Evolutionary conservation across 768 basidiomycete genomes (phyloP).

Genomic region (Lactifluus piperatus): DNA sequence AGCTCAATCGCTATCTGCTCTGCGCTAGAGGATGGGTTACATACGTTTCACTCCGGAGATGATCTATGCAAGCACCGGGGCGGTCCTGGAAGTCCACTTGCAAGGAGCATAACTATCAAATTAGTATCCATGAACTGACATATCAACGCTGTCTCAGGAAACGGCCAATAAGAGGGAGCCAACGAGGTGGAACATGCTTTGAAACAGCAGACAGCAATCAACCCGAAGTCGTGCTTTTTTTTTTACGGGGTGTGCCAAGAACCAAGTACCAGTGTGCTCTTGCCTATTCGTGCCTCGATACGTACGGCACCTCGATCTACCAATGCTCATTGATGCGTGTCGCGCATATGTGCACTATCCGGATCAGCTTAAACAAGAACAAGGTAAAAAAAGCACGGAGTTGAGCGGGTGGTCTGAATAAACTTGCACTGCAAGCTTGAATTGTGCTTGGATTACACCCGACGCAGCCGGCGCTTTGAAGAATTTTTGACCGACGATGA

Average conservation of each 20-base stretch:
- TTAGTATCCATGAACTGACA: not conserved
- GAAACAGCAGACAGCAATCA: not conserved
- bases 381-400: not conserved
- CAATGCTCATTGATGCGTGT: not conserved
- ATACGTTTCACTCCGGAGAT: not conserved
- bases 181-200: not conserved
- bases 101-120: not conserved
- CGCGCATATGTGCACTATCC: not conserved
- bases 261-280: not conserved
- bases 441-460: not conserved
- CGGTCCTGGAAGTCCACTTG: not conserved
- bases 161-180: not conserved
- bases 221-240: not conserved
- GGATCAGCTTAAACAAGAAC: conserved; percentile 2
- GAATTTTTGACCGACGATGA: not conserved
- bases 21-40: not conserved
- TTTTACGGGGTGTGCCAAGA: not conserved
- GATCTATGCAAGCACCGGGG: not conserved
- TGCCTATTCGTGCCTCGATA: not conserved
- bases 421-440: not conserved
- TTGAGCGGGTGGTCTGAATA: not conserved
- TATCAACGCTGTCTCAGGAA: not conserved
- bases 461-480: not conserved
- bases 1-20: not conserved
- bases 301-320: not conserved